A percentile compares a stretch with the other conserved stretches of the same genome.
Conservation (phyloP, 148 eudicot genomes). For the Cornus florida region DNA sequence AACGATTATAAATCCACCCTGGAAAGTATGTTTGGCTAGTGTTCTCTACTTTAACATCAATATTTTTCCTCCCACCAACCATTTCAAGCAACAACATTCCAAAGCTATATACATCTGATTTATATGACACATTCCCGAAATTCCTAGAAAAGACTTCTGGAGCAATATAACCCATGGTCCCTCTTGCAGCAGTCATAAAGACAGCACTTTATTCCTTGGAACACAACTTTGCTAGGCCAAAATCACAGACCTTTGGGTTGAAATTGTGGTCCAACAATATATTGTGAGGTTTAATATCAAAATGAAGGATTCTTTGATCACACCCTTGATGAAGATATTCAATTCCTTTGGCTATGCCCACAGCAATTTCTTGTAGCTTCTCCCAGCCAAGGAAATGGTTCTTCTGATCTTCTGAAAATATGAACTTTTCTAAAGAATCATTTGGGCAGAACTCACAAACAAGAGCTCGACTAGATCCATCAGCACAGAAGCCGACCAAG, state of each 20-base stretch:
- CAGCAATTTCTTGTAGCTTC: constrained; percentile 2
- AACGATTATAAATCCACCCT: not conserved
- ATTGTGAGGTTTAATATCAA: not conserved
- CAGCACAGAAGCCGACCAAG: constrained; percentile 9
- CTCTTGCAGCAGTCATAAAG: not conserved
- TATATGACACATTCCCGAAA: not conserved
- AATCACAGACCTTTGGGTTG: not conserved
- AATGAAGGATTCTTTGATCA: constrained; percentile 4
- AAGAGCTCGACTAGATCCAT: constrained; percentile 1
- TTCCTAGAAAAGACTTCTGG: constrained; percentile 1
- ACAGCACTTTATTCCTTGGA: constrained; percentile 1
- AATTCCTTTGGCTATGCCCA: not conserved
- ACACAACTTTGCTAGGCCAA: not conserved
- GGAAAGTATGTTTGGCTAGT: not conserved
- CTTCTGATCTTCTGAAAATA: not conserved
- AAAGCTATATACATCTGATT: not conserved
- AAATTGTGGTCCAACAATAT: constrained; percentile 2
- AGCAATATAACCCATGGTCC: constrained; percentile 1
- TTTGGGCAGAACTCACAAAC: not conserved
- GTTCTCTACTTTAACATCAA: not conserved
- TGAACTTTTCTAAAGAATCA: constrained; percentile 2
- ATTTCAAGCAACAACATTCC: constrained; percentile 4
- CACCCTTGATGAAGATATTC: constrained; percentile 7
- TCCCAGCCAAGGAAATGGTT: not conserved
- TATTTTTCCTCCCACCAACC: constrained; percentile 6